phyloP scores from a whole-genome alignment of 2,329 filamentous ascomycete genomes.

The Lecanosticta acicola region DNA sequence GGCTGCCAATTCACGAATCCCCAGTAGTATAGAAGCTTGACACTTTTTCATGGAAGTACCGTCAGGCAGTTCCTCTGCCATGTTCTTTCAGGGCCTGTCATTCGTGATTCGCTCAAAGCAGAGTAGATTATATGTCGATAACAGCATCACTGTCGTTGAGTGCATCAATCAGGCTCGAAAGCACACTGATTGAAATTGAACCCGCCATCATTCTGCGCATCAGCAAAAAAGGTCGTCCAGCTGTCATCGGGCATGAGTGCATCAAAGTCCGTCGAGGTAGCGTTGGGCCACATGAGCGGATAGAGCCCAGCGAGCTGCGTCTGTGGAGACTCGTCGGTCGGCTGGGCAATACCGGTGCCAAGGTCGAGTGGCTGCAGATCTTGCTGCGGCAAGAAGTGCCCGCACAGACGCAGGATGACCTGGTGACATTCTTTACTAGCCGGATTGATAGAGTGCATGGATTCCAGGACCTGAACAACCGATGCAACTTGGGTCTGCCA shows the following conservation, averaged over 20 bases:
- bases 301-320: conserved; percentile 42
- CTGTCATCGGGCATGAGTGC: conserved; percentile 20
- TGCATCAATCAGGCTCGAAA: background rate
- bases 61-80: too few species aligned
- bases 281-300: conserved; percentile 46
- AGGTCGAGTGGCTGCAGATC: background rate
- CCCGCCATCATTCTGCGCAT: conserved; percentile 4
- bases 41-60: too few species aligned
- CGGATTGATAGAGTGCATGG: conserved; percentile 37
- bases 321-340: conserved; percentile 36
- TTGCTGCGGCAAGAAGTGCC: conserved; percentile 27
- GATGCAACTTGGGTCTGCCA: conserved; percentile 41
- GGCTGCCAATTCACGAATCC: too few species aligned
- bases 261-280: conserved; percentile 18
- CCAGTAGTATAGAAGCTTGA: too few species aligned
- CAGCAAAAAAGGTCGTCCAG: conserved; percentile 19
- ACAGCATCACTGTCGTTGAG: too few species aligned
- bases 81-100: too few species aligned
- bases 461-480: conserved; percentile 36
- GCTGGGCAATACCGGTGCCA: conserved; percentile 10
- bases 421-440: conserved; percentile 41
- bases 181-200: background rate
- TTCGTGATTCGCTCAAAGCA: too few species aligned
- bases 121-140: too few species aligned
- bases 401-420: conserved; percentile 41